Evolutionary conservation across 2,329 filamentous ascomycete genomes (phyloP), one percentile per base, ranked within the genome.

Genomic region (Fusarium sp.): DNA sequence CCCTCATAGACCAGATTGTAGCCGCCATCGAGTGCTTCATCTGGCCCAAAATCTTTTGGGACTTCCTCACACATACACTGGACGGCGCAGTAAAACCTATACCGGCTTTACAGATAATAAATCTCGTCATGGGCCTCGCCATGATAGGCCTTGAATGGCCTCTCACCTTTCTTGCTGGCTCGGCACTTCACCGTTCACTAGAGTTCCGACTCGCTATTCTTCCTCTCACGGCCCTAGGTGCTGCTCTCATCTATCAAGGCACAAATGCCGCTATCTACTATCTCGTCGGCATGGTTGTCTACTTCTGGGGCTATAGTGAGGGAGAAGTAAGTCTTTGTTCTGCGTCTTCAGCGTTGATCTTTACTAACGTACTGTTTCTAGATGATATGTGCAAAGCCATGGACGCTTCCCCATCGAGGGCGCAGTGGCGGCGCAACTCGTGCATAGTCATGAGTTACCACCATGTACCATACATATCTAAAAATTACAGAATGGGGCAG

Each of bases 41-140:
- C 88, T 99, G 95, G 94, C 96, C 96, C 72, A 99, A 99, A 81
- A 91, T 99, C 78, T 97, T 99, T 83, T 99, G 93, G 92, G 96
- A 99, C 81, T 97, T 97, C 80, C 82, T 96, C 71, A 98, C 95
- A 64, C 94, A 93, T 77, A 94, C 93, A 74, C 90, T 99, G 74
- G 93, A 99, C 78, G 86, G 84, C 57, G 92, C 92, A 49, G 93
- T 98, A 66, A 94, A 92, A 76, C 95, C 95, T 1, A 80, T 96
- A n/a, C 96, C 96, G 2, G 85, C 94, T 51, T 85, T 99, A 17
- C 96, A 99, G 79, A 92, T 92, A 76, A 86, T 98, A 82, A 99
- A 99, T 77, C 84, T 99, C 24, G 22, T 98, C 44, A 86, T 97
- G 76, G 95, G 93, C 17, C 73, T 98, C 61, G 78, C 91, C 68